Percentiles rank a stretch among this genome's conserved stretches.
Conservation (phyloP, 768 basidiomycete species). For the Russula virescens region DNA sequence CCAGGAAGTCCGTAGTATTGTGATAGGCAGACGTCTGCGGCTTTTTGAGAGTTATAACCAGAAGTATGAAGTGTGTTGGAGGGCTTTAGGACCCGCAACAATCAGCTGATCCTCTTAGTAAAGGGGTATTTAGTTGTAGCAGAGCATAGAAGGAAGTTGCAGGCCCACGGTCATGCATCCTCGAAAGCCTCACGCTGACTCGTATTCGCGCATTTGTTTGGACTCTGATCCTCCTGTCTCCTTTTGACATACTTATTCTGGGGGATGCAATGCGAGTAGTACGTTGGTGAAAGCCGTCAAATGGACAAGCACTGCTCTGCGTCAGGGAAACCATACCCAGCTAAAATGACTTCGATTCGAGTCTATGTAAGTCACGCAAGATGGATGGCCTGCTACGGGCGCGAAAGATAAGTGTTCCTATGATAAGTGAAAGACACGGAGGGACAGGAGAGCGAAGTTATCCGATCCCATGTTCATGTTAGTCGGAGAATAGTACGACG, state of each 20-base stretch:
- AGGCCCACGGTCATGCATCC: slow-evolving; percentile 24
- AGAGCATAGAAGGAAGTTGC: not conserved
- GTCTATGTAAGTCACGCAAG: slow-evolving; percentile 8
- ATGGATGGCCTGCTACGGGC: not conserved
- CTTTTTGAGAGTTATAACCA: slow-evolving; percentile 29
- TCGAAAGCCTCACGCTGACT: slow-evolving; percentile 24
- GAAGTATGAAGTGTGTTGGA: slow-evolving; percentile 30
- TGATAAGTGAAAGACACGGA: not conserved
- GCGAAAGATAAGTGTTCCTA: not conserved
- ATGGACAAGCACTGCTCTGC: too few species aligned
- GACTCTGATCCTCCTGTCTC: slow-evolving; percentile 28
- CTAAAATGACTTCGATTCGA: slow-evolving; percentile 8
- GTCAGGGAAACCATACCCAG: slow-evolving; percentile 3
- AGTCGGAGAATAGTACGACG: not conserved
- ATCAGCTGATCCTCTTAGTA: slow-evolving; percentile 31
- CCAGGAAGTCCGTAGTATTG: slow-evolving; percentile 26
- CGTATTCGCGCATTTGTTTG: slow-evolving; percentile 29
- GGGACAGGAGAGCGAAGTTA: not conserved
- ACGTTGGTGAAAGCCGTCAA: not conserved
- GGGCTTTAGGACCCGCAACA: slow-evolving; percentile 29
- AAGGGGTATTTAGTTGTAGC: not conserved
- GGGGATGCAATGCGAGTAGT: slow-evolving; percentile 25
- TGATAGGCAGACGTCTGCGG: slow-evolving; percentile 7
- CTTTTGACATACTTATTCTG: slow-evolving; percentile 22
- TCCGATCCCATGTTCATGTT: slow-evolving; percentile 2